These are phyloP conservation scores for Syzygium jambos DNA, from an alignment of 345 rosid genomes.

Conservation along the genomic window DNA sequence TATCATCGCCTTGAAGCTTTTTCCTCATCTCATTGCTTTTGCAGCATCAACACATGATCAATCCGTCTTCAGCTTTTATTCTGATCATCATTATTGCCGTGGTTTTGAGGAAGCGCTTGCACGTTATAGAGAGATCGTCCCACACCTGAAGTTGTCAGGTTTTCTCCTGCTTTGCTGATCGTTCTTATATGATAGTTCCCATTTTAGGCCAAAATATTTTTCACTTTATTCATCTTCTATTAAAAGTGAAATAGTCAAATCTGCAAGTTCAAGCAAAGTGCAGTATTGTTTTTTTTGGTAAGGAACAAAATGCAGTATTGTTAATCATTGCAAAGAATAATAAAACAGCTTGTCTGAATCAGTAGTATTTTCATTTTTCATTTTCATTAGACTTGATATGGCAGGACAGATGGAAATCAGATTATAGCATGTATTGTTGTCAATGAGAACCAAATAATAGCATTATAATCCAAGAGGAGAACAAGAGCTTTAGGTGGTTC, in stretches of 20 bases:
- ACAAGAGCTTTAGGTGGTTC: not conserved
- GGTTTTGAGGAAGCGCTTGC: constrained; percentile 74
- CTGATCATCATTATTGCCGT: constrained; percentile 46
- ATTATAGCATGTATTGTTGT: not conserved
- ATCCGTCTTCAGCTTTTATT: constrained; percentile 69
- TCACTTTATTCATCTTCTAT: not conserved
- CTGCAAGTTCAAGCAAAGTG: not conserved
- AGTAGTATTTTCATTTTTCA: not conserved
- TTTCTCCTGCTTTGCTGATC: not conserved
- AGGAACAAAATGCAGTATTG: not conserved
- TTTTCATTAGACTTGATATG: not conserved
- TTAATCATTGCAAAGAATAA: not conserved
- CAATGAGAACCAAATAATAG: not conserved
- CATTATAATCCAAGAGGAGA: not conserved
- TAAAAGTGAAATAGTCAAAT: not conserved
- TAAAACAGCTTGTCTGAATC: not conserved
- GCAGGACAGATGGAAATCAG: not conserved
- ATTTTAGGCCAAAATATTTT: not conserved
- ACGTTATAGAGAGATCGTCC: constrained; percentile 76
- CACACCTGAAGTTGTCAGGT: constrained; percentile 74
- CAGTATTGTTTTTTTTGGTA: not conserved
- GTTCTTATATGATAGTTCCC: not conserved
- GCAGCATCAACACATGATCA: constrained; percentile 77
- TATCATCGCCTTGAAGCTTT: not conserved
- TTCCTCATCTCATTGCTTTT: constrained; percentile 11